Percentiles rank a stretch among this genome's conserved stretches.
phyloP scores from a whole-genome alignment of 192 early-diverging fungal species.

The Bifiguratus adelaidae region DNA sequence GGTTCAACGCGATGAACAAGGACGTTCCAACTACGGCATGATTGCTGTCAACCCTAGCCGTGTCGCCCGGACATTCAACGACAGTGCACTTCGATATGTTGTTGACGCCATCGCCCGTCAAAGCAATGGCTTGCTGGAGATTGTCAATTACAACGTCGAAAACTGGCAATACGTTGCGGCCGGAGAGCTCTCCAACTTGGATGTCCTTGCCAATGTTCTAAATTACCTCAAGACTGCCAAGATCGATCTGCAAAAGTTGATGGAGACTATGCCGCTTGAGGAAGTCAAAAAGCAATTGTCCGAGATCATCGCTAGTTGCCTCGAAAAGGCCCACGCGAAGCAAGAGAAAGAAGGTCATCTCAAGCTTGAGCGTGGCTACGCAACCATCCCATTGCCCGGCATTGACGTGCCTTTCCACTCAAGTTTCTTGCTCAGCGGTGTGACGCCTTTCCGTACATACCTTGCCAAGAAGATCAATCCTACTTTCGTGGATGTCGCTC shows the following conservation, averaged over 20 bases:
- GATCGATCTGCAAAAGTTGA: constrained; percentile 78
- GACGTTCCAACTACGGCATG: constrained; percentile 92
- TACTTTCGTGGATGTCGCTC: constrained; percentile 68
- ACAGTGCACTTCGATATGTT: constrained; percentile 74
- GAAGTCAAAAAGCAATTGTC: constrained; percentile 75
- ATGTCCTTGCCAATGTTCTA: constrained; percentile 69
- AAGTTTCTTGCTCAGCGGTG: constrained; percentile 82
- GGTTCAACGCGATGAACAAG: constrained; percentile 64
- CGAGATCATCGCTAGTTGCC: constrained; percentile 62
- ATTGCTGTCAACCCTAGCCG: constrained; percentile 88
- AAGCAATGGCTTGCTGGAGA: constrained; percentile 73
- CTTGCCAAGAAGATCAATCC: constrained; percentile 77
- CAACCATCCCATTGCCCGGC: constrained; percentile 84
- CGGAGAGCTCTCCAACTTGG: constrained; percentile 73
- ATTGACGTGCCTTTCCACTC: constrained; percentile 99
- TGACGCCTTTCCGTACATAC: constrained; percentile 85
- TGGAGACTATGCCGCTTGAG: constrained; percentile 73
- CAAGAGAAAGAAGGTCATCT: constrained; percentile 42
- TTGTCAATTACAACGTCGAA: constrained; percentile 97
- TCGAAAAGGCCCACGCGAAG: constrained; percentile 58
- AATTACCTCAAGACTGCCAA: constrained; percentile 82
- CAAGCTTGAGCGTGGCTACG: constrained; percentile 72
- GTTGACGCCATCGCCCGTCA: constrained; percentile 74
- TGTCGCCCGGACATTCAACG: constrained; percentile 75
- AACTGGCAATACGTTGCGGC: constrained; percentile 95